Evolutionary conservation across 1,284 basidiomycete species (phyloP), one percentile per base, ranked within the genome.

Genomic region (Dichomitus squalens): DNA sequence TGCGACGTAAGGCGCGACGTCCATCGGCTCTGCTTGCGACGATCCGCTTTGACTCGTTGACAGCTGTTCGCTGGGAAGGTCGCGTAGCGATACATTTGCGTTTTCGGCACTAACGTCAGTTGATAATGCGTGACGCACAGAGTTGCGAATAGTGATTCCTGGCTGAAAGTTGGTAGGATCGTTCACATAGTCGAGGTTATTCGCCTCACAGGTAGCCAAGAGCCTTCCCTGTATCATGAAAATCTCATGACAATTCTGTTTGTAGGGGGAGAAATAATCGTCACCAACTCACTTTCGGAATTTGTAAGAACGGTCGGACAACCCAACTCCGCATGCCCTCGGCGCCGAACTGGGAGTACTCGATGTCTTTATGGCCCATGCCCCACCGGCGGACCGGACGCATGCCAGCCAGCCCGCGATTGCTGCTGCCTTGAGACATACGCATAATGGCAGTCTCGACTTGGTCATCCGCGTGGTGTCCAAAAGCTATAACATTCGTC

Each of bases 391-490:
- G 79, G 51, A 76, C 73, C 1, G 73, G 73, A 38, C 79, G 76
- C 86, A 92, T 93, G 2, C 86, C 90, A 18, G 80, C 81, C 1
- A 84, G 78, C 0, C 87, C 88, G 14, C 79, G 56, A 39, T 71
- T 65, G 6, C 82, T 76, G 16, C 82, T 85, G 0, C 86, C 84
- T 59, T 72, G 80, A 6, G 79, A 76, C 18, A 88, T 68, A 7
- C 91, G 83, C 78, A 92, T 85, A 43, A 93, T 72, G 23, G 83
- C 78, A 0, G 90, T 93, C 69, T 93, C 90, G 7, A 91, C 79
- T 66, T 92, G 90, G 66, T 93, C 90, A 66, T 93, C 90, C 3
- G 80, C 79, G 65, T 93, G 90, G 63, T 93, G 90, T 0, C 81
- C 90, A 49, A 87, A 79, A 1, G 86, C 87, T 53, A 91, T 68